Evolutionary conservation across 2,329 filamentous ascomycete genomes (phyloP).

Genomic region (Fusarium sp.): DNA sequence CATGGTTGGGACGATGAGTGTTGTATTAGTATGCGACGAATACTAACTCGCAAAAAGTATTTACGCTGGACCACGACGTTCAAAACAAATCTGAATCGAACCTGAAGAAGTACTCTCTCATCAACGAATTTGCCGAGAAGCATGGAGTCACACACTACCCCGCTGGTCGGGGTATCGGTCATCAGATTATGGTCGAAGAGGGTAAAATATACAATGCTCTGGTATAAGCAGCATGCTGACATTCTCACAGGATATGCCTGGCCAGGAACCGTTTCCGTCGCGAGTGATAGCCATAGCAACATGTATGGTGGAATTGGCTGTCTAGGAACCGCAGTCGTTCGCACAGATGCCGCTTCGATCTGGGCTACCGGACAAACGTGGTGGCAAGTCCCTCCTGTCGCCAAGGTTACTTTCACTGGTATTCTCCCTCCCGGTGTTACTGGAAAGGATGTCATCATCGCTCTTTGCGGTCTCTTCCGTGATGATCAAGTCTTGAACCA

Average conservation of each 20-base stretch:
- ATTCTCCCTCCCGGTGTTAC: constrained; percentile 81
- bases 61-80: constrained; percentile 89
- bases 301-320: constrained; percentile 72
- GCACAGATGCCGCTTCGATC: constrained; percentile 87
- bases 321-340: constrained; percentile 72
- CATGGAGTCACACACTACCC: constrained; percentile 84
- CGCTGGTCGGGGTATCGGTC: constrained; percentile 84
- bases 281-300: constrained; percentile 78
- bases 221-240: neutral
- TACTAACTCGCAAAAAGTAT: constrained; percentile 58
- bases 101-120: constrained; percentile 82
- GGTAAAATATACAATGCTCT: constrained; percentile 1
- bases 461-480: constrained; percentile 87
- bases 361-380: constrained; percentile 87
- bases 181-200: constrained; percentile 88
- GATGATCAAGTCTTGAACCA: constrained; percentile 92
- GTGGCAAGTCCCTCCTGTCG: constrained; percentile 90
- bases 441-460: constrained; percentile 94
- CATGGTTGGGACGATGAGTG: too few species aligned
- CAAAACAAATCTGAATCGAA: constrained; percentile 84
- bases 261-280: constrained; percentile 86
- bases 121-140: constrained; percentile 82
- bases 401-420: constrained; percentile 82
- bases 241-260: constrained; percentile 69
- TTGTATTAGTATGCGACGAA: constrained; percentile 49